These are phyloP conservation scores for Corchorus capsularis DNA, from an alignment of 345 rosid genomes.

Conservation along the genomic window DNA sequence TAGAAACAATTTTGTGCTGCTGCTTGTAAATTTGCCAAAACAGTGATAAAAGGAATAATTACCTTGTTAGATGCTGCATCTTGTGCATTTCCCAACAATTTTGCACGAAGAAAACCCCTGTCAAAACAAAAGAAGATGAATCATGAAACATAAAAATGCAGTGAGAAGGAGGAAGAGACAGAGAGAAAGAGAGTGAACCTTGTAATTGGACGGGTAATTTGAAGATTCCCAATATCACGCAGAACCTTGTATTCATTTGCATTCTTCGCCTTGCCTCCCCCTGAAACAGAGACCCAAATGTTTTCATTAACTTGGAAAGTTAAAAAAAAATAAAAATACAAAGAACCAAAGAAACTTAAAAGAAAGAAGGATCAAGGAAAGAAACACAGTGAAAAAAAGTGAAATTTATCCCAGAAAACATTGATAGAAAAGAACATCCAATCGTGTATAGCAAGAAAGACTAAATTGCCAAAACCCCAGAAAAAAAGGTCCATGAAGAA, in stretches of 20 bases:
- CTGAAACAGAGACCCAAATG: not conserved
- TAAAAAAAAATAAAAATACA: too few relatives aligned
- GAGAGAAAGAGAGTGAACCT: conserved; percentile 16
- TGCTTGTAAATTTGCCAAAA: too few relatives aligned
- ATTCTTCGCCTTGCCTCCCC: conserved; percentile 14
- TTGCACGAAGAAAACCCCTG: conserved; percentile 20
- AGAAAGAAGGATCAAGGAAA: not conserved
- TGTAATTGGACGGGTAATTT: conserved; percentile 26
- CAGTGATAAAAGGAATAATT: not conserved
- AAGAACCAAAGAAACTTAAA: not conserved
- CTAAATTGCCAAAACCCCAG: too few relatives aligned
- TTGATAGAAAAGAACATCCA: not conserved
- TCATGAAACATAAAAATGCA: not conserved
- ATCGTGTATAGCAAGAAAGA: too few relatives aligned
- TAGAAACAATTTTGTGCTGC: too few relatives aligned
- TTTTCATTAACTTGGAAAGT: not conserved
- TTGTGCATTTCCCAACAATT: conserved; percentile 18
- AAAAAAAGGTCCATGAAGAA: too few relatives aligned
- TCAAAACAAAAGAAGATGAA: not conserved
- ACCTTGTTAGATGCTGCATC: conserved; percentile 20
- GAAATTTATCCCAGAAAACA: not conserved
- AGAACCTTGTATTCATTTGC: not conserved
- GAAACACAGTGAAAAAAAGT: too few relatives aligned
- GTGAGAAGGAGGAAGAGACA: not conserved
- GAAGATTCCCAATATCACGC: conserved; percentile 21